Percentiles rank a stretch among this genome's conserved stretches.
These are phyloP conservation scores for Candida saitoana DNA, from an alignment of 805 yeast genomes.

Conservation along the genomic window DNA sequence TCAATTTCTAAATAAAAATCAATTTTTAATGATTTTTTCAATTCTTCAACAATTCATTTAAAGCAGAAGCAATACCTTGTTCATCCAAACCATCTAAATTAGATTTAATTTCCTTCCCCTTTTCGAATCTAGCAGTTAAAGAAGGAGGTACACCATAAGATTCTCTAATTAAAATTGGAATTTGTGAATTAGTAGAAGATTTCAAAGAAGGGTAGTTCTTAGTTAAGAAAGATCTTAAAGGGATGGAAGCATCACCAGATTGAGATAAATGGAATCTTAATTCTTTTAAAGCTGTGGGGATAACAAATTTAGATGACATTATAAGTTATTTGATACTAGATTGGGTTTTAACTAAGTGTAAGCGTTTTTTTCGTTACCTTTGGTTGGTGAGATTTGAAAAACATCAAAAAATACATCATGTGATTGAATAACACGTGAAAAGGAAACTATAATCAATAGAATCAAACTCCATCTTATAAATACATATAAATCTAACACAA, in stretches of 20 bases:
- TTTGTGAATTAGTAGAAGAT: conserved; percentile 50
- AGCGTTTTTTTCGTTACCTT: conserved; percentile 1
- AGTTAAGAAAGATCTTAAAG: conserved; percentile 61
- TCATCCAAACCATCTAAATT: conserved; percentile 47
- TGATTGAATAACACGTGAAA: no score
- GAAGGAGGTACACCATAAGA: conserved; percentile 69
- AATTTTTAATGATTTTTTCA: no score
- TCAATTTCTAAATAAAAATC: no score
- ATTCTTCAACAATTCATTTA: conserved; percentile 37
- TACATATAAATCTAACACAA: no score
- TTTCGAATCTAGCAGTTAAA: conserved; percentile 68
- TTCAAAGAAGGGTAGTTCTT: conserved; percentile 63
- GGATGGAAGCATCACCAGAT: conserved; percentile 66
- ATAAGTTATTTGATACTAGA: neutral
- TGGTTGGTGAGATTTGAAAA: no score
- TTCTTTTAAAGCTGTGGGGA: conserved; percentile 65
- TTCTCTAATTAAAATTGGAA: conserved; percentile 79
- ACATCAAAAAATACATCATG: no score
- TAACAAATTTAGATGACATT: conserved; percentile 30
- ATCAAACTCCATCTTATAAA: no score
- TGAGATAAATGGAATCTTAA: conserved; percentile 79
- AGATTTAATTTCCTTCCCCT: conserved; percentile 48
- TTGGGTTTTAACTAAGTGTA: neutral
- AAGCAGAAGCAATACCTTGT: conserved; percentile 39
- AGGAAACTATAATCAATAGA: no score